phyloP scores from a whole-genome alignment of 2,329 filamentous ascomycete genomes.

The Aspergillaceae sp. region DNA sequence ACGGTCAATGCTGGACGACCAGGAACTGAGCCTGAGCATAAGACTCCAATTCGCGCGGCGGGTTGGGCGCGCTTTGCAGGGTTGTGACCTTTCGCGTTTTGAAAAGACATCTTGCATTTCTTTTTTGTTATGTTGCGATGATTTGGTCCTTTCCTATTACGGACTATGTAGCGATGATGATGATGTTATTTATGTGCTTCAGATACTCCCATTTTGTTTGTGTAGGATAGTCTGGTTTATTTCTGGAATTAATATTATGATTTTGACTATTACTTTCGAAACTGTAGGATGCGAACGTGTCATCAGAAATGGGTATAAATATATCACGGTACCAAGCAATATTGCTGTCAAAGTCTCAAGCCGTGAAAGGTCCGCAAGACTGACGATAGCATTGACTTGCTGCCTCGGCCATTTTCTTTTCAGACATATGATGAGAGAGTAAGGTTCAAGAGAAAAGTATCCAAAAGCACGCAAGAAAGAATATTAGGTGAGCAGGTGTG shows the following conservation, averaged over 20 bases:
- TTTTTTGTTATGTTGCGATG: background rate
- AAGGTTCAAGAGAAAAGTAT: too few relatives aligned
- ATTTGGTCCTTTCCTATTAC: constrained; percentile 1
- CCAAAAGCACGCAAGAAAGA: too few relatives aligned
- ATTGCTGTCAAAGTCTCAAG: too few relatives aligned
- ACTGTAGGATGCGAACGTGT: too few relatives aligned
- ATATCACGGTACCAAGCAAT: too few relatives aligned
- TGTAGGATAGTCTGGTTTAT: background rate
- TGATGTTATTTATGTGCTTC: background rate
- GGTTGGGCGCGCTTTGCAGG: constrained; percentile 42
- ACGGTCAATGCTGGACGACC: constrained; percentile 9
- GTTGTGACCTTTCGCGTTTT: constrained; percentile 18
- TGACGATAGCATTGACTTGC: too few relatives aligned
- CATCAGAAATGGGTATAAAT: too few relatives aligned
- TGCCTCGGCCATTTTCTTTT: too few relatives aligned
- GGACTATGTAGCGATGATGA: constrained; percentile 1
- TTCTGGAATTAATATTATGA: background rate
- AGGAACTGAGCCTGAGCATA: constrained; percentile 8
- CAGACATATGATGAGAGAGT: too few relatives aligned
- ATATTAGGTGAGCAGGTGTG: too few relatives aligned
- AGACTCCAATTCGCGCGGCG: constrained; percentile 27
- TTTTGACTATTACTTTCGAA: too few relatives aligned
- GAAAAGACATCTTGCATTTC: background rate
- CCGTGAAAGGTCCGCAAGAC: too few relatives aligned
- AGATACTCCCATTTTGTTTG: background rate